Base-by-base conservation (phyloP, 208 protist genomes). In the Crithidia sp. region DNA sequence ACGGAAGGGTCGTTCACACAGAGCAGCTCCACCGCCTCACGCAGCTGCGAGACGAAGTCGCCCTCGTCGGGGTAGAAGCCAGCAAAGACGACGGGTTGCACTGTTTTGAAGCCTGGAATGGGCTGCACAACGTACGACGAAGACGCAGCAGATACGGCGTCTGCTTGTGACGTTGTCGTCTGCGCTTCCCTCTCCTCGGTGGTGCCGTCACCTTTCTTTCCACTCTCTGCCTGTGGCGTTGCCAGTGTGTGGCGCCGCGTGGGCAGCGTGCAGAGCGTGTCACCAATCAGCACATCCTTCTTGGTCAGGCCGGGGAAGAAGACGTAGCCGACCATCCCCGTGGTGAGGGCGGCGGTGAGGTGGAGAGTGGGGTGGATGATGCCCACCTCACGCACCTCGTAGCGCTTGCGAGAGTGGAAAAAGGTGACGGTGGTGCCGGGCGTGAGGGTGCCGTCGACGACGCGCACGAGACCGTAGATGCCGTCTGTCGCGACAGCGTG, bases 271-370 rank as follows among this genome's bases (percentile, higher is more conserved):
- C 84, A 96, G 60, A 99, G 63, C 5, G 98, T 99, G 68, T 99
- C 98, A 55, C 98, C 98, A 6, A 99, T 91, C 16, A 81, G 84
- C 41, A 98, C 95, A 19, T 99, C 97, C n/a, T 82, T 79, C 47
- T 89, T 83, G 2, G 55, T 77, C 50, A 96, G 81, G 36, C 97
- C 96, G 12, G 87, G 84, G 49, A 93, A 79, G 47, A 97, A 87
- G 13, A 99, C 72, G 73, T 98, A 99, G 39, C 98, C 98, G 2
- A 99, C 98, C 90, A 99, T 98, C 4, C 98, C 98, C 1, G 94
- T 72, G 7, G 85, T 91, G 12, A 98, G 84, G 13, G 84, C 87
- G n/a, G 75, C 75, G 0, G 89, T 95, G 7, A 93, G 87, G 49
- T 89, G 74, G 39, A 94, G 88, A 49, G 96, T 92, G 16, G 98